Evolutionary conservation across 2,329 filamentous ascomycete genomes (phyloP).

Genomic region (Curvularia verruculosa): DNA sequence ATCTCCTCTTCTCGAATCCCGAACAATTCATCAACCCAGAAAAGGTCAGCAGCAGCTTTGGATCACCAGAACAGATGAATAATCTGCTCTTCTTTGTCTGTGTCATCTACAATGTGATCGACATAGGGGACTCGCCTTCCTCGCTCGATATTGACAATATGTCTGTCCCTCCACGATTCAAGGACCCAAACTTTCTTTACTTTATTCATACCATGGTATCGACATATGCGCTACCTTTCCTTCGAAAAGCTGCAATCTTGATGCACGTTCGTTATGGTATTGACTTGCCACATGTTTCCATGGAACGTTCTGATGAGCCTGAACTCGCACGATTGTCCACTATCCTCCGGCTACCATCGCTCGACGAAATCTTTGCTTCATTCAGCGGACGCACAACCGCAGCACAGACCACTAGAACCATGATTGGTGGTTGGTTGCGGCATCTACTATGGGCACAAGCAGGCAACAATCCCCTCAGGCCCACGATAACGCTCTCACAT

Average conservation of each 20-base stretch:
- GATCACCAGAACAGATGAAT: constrained; percentile 37
- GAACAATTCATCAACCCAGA: constrained; percentile 37
- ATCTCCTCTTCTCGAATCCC: constrained; percentile 18
- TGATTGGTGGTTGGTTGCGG: constrained; percentile 74
- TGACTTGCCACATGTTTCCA: constrained; percentile 74
- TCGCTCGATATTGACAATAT: constrained; percentile 36
- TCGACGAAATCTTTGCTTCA: constrained; percentile 77
- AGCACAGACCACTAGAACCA: constrained; percentile 52
- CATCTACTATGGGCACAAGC: constrained; percentile 59
- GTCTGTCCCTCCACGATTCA: constrained; percentile 30
- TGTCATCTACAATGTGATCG: constrained; percentile 39
- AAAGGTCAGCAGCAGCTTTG: constrained; percentile 30
- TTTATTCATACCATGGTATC: constrained; percentile 59
- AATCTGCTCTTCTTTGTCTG: constrained; percentile 42
- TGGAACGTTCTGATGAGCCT: constrained; percentile 64
- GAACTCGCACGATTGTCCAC: constrained; percentile 84
- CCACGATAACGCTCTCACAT: constrained; percentile 67
- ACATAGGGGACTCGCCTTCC: constrained; percentile 30
- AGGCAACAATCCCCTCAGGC: constrained; percentile 50
- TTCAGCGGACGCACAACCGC: constrained; percentile 49
- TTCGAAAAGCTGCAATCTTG: constrained; percentile 83
- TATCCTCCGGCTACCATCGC: constrained; percentile 74
- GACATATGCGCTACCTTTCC: constrained; percentile 86
- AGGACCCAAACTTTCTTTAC: constrained; percentile 41
- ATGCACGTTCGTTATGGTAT: constrained; percentile 88